Conservation (phyloP, 2,329 filamentous ascomycete species). For the Torrubiella hemipterigena region DNA sequence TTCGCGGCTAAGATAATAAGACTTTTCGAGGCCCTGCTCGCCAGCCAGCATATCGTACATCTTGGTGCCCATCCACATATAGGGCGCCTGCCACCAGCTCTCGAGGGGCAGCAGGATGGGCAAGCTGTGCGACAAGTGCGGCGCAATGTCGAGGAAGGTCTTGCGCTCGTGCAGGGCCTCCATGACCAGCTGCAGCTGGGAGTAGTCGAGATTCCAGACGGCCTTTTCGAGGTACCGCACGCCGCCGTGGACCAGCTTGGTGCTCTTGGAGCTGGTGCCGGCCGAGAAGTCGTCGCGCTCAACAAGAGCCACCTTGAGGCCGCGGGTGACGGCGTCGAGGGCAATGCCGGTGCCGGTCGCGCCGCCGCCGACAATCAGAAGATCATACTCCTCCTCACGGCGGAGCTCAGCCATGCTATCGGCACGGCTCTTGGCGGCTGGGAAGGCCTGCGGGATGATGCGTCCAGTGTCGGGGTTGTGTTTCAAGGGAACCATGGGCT, state of each 20-base stretch:
- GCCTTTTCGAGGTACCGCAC: conserved; percentile 81
- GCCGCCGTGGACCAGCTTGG: conserved; percentile 75
- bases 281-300: conserved; percentile 75
- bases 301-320: conserved; percentile 67
- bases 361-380: conserved; percentile 68
- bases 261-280: conserved; percentile 78
- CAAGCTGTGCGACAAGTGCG: conserved; percentile 68
- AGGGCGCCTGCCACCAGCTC: conserved; percentile 74
- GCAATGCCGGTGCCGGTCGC: conserved; percentile 73
- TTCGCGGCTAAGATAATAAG: conserved; percentile 67
- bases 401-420: conserved; percentile 28
- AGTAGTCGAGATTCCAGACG: conserved; percentile 74
- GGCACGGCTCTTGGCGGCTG: conserved; percentile 19
- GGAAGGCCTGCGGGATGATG: conserved; percentile 25
- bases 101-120: conserved; percentile 76
- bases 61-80: conserved; percentile 61
- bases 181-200: conserved; percentile 69
- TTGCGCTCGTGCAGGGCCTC: conserved; percentile 73
- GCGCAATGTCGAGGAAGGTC: conserved; percentile 73
- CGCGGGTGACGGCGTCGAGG: conserved; percentile 67
- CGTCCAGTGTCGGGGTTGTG: conserved; percentile 22
- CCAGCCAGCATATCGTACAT: conserved; percentile 73
- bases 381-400: conserved; percentile 52
- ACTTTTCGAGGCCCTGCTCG: conserved; percentile 71
- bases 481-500: conserved; percentile 19